These are phyloP conservation scores for Paraphaeosphaeria sporulosa DNA, from an alignment of 2,329 filamentous ascomycete genomes.

Conservation along the genomic window DNA sequence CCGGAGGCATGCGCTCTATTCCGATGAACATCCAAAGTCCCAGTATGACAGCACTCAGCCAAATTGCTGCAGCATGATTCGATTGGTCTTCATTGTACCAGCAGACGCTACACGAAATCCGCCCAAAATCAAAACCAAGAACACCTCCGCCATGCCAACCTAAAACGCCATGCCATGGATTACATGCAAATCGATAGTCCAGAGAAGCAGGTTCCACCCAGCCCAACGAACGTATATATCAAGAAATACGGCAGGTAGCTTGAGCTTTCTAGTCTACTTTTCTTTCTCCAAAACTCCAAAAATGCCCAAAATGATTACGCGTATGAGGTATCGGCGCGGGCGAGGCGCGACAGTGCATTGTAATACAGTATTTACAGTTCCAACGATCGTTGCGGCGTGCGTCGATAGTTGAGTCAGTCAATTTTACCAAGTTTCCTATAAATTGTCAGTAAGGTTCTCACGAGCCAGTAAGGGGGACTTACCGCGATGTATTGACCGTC, in stretches of 20 bases:
- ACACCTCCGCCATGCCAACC: slow-evolving; percentile 5
- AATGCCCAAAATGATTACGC: neutral
- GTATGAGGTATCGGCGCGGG: neutral
- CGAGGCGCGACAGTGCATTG: neutral
- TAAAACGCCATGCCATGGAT: neutral
- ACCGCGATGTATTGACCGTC: slow-evolving; percentile 94
- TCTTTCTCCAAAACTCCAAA: neutral
- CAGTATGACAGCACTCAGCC: neutral
- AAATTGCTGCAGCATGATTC: neutral
- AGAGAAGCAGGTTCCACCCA: neutral
- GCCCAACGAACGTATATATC: neutral
- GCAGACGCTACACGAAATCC: neutral
- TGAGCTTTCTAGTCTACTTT: slow-evolving; percentile 1
- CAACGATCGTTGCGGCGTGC: neutral
- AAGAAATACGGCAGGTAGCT: neutral
- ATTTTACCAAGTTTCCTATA: slow-evolving; percentile 22
- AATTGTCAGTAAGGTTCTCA: neutral
- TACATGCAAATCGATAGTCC: neutral
- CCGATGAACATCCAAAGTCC: neutral
- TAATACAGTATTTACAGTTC: slow-evolving; percentile 1
- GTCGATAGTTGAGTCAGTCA: neutral
- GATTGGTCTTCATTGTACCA: neutral
- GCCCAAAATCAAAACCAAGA: neutral
- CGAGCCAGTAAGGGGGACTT: slow-evolving; percentile 27
- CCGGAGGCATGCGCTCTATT: too few relatives aligned